Conservation (phyloP, 2,329 filamentous ascomycete species). For the Hawksworthiomyces lignivorus region DNA sequence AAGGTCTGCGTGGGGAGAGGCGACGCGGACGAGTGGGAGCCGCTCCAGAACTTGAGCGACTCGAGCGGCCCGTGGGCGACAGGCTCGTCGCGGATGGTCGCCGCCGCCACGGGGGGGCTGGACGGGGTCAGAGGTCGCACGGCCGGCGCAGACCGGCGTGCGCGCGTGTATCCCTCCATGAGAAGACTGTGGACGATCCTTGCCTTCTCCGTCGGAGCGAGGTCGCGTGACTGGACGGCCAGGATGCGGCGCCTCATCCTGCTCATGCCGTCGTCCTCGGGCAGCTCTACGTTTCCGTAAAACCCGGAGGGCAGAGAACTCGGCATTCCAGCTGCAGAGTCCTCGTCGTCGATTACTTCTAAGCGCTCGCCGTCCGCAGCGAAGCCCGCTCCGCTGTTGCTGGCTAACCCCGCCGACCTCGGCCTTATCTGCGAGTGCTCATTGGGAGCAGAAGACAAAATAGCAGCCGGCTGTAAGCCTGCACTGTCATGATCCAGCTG, state of each 20-base stretch:
- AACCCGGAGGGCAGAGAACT: conserved; percentile 8
- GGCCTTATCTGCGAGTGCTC: too few relatives aligned
- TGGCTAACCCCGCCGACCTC: too few relatives aligned
- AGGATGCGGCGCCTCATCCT: conserved; percentile 59
- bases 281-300: conserved; percentile 36
- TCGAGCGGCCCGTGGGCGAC: conserved; percentile 38
- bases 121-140: conserved; percentile 20
- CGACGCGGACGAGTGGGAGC: conserved; percentile 25
- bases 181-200: conserved; percentile 63
- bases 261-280: conserved; percentile 74
- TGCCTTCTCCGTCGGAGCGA: conserved; percentile 58
- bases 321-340: background rate
- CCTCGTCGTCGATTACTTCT: background rate
- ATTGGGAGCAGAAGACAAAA: too few relatives aligned
- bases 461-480: background rate
- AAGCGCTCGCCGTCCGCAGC: background rate
- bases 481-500: too few relatives aligned
- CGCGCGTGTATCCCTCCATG: conserved; percentile 57
- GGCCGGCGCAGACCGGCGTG: conserved; percentile 19
- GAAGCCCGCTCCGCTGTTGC: background rate
- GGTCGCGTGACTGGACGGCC: conserved; percentile 54
- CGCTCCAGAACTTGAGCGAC: conserved; percentile 53
- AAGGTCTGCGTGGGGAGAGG: conserved; percentile 34
- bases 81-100: conserved; percentile 26
- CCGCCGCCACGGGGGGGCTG: conserved; percentile 9